Conservation (phyloP, 805 yeast genomes). For the Kluyveromyces starmeri region DNA sequence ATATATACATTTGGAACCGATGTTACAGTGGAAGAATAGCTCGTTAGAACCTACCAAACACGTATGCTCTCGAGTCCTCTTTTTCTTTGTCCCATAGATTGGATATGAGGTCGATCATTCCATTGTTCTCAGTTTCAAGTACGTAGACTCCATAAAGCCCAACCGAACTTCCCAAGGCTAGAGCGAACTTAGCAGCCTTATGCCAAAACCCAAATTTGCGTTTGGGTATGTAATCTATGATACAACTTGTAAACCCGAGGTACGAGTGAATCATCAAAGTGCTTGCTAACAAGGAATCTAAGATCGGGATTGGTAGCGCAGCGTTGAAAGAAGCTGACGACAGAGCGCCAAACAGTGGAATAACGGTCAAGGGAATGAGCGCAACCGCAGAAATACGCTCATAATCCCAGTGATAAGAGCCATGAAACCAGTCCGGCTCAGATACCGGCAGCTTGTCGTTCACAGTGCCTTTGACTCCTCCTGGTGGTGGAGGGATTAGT, state of each 20-base stretch:
- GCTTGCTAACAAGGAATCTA: conserved; percentile 51
- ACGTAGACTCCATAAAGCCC: conserved; percentile 65
- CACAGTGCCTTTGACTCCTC: conserved; percentile 59
- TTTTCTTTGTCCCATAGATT: conserved; percentile 30
- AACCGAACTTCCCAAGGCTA: conserved; percentile 54
- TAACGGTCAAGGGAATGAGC: conserved; percentile 51
- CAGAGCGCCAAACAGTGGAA: conserved; percentile 41
- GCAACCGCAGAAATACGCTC: conserved; percentile 55
- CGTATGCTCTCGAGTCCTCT: conserved; percentile 18
- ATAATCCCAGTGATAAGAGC: conserved; percentile 67
- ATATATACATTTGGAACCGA: too few relatives aligned
- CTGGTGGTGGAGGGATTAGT: conserved; percentile 62
- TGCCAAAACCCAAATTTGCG: conserved; percentile 66
- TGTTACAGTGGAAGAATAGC: background rate
- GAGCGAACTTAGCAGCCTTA: conserved; percentile 46
- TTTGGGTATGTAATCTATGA: conserved; percentile 67
- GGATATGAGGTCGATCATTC: conserved; percentile 42
- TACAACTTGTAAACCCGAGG: conserved; percentile 70
- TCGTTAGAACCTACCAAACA: conserved; percentile 16
- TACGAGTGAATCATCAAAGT: conserved; percentile 54
- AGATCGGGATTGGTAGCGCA: conserved; percentile 29
- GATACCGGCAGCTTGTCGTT: conserved; percentile 66
- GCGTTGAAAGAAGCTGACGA: conserved; percentile 35
- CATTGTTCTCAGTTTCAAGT: conserved; percentile 59
- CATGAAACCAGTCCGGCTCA: conserved; percentile 45